Conservation (phyloP, 1,284 basidiomycete species). For the Porodaedalea pini region DNA sequence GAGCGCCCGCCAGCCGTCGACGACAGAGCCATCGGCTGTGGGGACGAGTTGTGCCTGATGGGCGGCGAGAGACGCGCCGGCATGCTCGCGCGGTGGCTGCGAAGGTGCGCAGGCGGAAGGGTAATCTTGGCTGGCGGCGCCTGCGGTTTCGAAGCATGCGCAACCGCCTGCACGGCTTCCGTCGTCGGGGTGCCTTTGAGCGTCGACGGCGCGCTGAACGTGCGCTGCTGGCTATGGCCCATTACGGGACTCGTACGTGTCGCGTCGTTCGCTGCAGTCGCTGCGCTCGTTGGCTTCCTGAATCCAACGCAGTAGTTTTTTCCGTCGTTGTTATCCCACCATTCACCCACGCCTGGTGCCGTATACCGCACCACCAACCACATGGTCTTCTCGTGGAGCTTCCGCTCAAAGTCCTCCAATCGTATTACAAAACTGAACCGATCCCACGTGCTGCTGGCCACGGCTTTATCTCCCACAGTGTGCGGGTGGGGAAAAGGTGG, state of each 20-base stretch:
- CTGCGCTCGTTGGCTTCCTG: conserved; percentile 27
- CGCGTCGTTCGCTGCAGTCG: conserved; percentile 7
- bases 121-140: conserved; percentile 9
- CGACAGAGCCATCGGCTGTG: conserved; percentile 13
- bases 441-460: conserved; percentile 41
- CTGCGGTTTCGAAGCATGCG: conserved; percentile 17
- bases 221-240: conserved; percentile 31
- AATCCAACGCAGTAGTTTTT: conserved; percentile 76
- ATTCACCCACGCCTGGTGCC: conserved; percentile 48
- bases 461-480: conserved; percentile 34
- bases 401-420: conserved; percentile 70
- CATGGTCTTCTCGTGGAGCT: conserved; percentile 62
- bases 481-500: conserved; percentile 34
- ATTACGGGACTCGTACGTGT: conserved; percentile 6
- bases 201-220: conserved; percentile 36
- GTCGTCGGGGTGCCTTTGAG: conserved; percentile 35
- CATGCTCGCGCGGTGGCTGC: conserved; percentile 8
- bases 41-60: conserved; percentile 11
- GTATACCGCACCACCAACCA: conserved; percentile 64
- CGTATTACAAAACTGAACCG: conserved; percentile 61
- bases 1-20: conserved; percentile 6
- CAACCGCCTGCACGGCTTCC: conserved; percentile 14
- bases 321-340: conserved; percentile 90
- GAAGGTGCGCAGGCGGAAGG: conserved; percentile 13
- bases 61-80: conserved; percentile 11